Conservation (phyloP, 352 stramenopile genomes). For the Pythium brachiatum region DNA sequence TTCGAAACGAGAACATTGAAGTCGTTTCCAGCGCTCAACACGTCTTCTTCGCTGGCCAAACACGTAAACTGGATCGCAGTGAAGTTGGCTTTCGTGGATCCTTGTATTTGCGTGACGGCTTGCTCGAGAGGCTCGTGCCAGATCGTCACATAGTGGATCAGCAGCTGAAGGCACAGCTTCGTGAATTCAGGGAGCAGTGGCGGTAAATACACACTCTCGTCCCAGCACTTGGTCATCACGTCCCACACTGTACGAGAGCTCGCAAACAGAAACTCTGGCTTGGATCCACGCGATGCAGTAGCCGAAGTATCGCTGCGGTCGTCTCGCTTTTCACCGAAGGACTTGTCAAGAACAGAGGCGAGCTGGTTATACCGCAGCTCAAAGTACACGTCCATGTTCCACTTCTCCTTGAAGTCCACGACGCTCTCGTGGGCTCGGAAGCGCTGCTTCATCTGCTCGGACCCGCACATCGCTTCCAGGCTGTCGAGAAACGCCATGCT, state of each 20-base stretch:
- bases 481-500: constrained; percentile 67
- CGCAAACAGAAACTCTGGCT: constrained; percentile 39
- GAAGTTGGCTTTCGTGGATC: constrained; percentile 49
- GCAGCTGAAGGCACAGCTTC: constrained; percentile 68
- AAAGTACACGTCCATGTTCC: constrained; percentile 89
- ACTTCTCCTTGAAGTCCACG: constrained; percentile 83
- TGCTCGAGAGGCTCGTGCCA: constrained; percentile 56
- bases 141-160: constrained; percentile 54
- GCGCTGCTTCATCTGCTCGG: constrained; percentile 48
- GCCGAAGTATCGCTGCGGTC: constrained; percentile 22
- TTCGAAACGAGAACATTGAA: constrained; percentile 61
- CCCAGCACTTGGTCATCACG: constrained; percentile 57
- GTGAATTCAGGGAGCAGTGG: constrained; percentile 61
- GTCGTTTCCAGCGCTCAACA: constrained; percentile 69
- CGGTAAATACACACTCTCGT: constrained; percentile 47
- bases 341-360: constrained; percentile 42
- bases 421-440: constrained; percentile 74
- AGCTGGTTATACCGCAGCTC: constrained; percentile 68
- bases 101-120: constrained; percentile 42
- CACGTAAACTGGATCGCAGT: constrained; percentile 37
- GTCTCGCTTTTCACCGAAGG: constrained; percentile 32
- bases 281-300: not conserved
- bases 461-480: constrained; percentile 65
- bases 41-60: constrained; percentile 54
- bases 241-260: constrained; percentile 52